Conservation (phyloP, 164 flowering plant species). For the Vitis cinerea region DNA sequence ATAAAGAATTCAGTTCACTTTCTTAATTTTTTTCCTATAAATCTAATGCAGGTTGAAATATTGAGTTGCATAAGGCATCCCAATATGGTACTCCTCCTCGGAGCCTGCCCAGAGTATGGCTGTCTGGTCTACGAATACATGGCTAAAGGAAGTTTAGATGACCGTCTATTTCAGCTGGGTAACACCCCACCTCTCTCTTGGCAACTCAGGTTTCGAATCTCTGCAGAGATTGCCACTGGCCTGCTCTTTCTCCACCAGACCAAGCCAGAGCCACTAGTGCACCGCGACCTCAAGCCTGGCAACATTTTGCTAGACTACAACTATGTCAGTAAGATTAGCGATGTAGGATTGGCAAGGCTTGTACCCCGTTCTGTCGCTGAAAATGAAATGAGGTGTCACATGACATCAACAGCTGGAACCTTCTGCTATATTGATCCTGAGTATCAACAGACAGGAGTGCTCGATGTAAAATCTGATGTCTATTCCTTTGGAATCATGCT, state of each 20-base stretch:
- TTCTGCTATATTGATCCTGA: conserved; percentile 74
- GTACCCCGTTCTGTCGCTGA: conserved; percentile 53
- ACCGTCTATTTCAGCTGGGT: conserved; percentile 39
- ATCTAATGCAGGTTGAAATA: conserved; percentile 46
- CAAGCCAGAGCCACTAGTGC: conserved; percentile 70
- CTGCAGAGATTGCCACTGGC: conserved; percentile 60
- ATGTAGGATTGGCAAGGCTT: conserved; percentile 65
- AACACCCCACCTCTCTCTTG: conserved; percentile 45
- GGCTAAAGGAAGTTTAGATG: conserved; percentile 72
- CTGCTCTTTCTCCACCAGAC: conserved; percentile 62
- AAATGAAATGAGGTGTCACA: conserved; percentile 38
- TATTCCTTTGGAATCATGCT: conserved; percentile 63
- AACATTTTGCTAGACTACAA: conserved; percentile 62
- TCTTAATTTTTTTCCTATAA: neutral
- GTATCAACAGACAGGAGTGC: conserved; percentile 67
- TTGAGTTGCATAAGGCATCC: conserved; percentile 65
- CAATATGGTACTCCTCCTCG: conserved; percentile 64
- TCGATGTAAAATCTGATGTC: conserved; percentile 57
- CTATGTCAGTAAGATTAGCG: conserved; percentile 52
- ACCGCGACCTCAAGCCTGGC: conserved; percentile 67
- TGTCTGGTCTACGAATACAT: conserved; percentile 60
- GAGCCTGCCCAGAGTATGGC: conserved; percentile 66
- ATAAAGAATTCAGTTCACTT: neutral
- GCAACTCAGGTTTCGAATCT: conserved; percentile 52
- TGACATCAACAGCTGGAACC: conserved; percentile 69